phyloP scores from a whole-genome alignment of 2,329 filamentous ascomycete genomes.

The Aureobasidium sp. region DNA sequence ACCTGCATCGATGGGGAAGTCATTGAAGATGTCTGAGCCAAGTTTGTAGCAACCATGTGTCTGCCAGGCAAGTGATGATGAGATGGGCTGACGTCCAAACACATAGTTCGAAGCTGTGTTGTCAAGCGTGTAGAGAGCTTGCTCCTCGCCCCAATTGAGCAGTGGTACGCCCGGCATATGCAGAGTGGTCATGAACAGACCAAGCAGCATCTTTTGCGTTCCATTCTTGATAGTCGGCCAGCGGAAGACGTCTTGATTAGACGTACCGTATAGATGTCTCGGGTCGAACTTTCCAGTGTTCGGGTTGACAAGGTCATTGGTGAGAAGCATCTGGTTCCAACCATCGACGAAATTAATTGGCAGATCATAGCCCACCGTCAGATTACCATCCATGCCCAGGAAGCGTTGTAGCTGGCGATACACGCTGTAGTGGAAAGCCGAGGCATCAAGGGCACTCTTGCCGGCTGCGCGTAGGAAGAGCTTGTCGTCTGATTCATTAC shows the following conservation, averaged over 20 bases:
- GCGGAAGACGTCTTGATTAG: slow-evolving; percentile 60
- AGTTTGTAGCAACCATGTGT: slow-evolving; percentile 57
- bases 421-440: slow-evolving; percentile 57
- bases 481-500: slow-evolving; percentile 35
- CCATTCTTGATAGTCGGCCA: slow-evolving; percentile 55
- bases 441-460: slow-evolving; percentile 50
- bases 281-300: slow-evolving; percentile 57
- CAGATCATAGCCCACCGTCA: slow-evolving; percentile 35
- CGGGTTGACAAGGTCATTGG: slow-evolving; percentile 54
- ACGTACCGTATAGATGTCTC: slow-evolving; percentile 54
- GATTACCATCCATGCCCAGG: slow-evolving; percentile 52
- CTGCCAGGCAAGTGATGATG: slow-evolving; percentile 55
- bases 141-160: slow-evolving; percentile 58
- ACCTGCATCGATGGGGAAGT: slow-evolving; percentile 51
- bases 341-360: slow-evolving; percentile 46
- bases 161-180: slow-evolving; percentile 56
- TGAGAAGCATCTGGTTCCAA: slow-evolving; percentile 51
- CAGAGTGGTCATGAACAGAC: slow-evolving; percentile 53
- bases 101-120: slow-evolving; percentile 59
- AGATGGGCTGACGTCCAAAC: slow-evolving; percentile 58
- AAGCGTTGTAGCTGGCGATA: slow-evolving; percentile 56
- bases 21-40: slow-evolving; percentile 49
- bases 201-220: slow-evolving; percentile 51
- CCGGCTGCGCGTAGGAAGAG: slow-evolving; percentile 47
- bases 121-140: slow-evolving; percentile 57